Base-by-base conservation (phyloP, 2,329 filamentous ascomycete genomes). In the Cryphonectria carpinicola region DNA sequence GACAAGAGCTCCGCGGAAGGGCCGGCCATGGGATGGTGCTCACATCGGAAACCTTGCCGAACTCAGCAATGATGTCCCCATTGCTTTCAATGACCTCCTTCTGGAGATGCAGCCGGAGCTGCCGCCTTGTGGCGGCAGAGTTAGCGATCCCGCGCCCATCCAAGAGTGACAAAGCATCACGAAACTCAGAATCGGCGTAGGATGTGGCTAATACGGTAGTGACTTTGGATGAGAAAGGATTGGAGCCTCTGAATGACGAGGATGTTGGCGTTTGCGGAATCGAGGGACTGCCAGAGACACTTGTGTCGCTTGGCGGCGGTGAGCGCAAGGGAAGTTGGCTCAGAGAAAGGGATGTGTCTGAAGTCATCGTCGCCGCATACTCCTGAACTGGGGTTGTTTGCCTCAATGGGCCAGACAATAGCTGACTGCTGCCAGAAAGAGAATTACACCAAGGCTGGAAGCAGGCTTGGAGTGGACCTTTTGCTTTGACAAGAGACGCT, bases 41-140 rank as follows among this genome's bases (percentile, higher is more conserved):
- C 81, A 95, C 93, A 86, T 97, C 93, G 41, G 95, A 93, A 74
- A 99, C 94, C 69, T 90, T 87, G 49, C 94, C 93, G 81, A 98
- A 98, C 78, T 97, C 94, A 68, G 89, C 86, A 71, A 98, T 89
- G 73, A 98, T 93, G 74, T 93, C 89, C 65, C 93, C 94, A 88
- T 98, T 98, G 81, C 92, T 94, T 74, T 95, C 89, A 70, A 98
- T 95, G 52, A 98, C 93, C 78, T 98, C 95, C 79, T 92, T 95
- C 79, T 98, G 94, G 1, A 97, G 86, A 78, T 97, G 90, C 1
- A 97, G 82, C 22, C 95, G 90, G 22, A 98, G 82, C 71, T 93
- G 91, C 7, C 95, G 89, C 66, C 96, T 88, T 3, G 90, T 92
- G 74, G 95, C 92, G 13, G 93, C 86, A 17, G 89, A 93, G 78